Percentiles rank a stretch among this genome's conserved stretches.
phyloP scores from a whole-genome alignment of 164 flowering plant species.

The grape (Vitis vinifera) region ASM3070453v1 NC_081819.1:19186501-19187000 shows the following conservation, averaged over 20 bases:
- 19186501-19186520: constrained; percentile 55
- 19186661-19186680: not conserved
- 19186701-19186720: not conserved
- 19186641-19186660: constrained; percentile 46
- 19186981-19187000: no score
- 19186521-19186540: constrained; percentile 40
- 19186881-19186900: no score
- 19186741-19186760: not conserved
- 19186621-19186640: constrained; percentile 54
- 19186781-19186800: not conserved
- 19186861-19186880: not conserved
- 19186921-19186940: no score
- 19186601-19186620: constrained; percentile 48
- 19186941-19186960: no score
- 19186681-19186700: not conserved
- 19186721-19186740: not conserved
- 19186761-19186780: not conserved
- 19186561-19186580: constrained; percentile 45
- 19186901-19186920: no score
- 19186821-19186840: not conserved
- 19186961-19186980: no score
- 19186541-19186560: constrained; percentile 49
- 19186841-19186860: not conserved
- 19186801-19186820: not conserved
- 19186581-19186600: constrained; percentile 62